Percentiles rank a stretch among this genome's conserved stretches.
These are phyloP conservation scores for Epichloe sylvatica DNA, from an alignment of 2,329 filamentous ascomycete species.

Conservation along the genomic window DNA sequence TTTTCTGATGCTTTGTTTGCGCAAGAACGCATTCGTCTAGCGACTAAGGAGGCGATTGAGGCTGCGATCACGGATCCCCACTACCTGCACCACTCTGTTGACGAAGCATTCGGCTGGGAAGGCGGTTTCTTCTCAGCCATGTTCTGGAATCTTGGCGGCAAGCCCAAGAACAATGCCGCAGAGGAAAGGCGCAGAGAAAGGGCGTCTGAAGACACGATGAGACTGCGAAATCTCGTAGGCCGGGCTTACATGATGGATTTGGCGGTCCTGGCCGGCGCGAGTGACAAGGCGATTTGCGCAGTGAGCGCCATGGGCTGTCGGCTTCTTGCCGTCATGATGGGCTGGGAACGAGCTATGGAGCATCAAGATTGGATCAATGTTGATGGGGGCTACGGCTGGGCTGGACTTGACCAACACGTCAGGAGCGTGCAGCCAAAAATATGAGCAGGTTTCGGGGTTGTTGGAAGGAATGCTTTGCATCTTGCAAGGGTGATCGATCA, in stretches of 20 bases:
- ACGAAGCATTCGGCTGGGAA: slow-evolving; percentile 73
- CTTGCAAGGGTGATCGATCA: too few species aligned
- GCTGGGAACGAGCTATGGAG: slow-evolving; percentile 56
- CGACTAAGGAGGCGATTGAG: slow-evolving; percentile 42
- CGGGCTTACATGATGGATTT: slow-evolving; percentile 74
- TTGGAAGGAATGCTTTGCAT: not conserved
- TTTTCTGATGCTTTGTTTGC: slow-evolving; percentile 45
- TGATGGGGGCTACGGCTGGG: slow-evolving; percentile 57
- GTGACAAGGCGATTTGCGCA: slow-evolving; percentile 61
- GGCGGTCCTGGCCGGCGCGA: slow-evolving; percentile 53
- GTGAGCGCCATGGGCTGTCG: slow-evolving; percentile 62
- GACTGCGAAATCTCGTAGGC: slow-evolving; percentile 59
- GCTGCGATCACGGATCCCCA: slow-evolving; percentile 28
- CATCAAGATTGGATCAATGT: slow-evolving; percentile 60
- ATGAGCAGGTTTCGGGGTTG: not conserved
- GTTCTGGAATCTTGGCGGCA: slow-evolving; percentile 61
- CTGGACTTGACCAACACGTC: slow-evolving; percentile 25
- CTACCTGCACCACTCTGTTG: slow-evolving; percentile 51
- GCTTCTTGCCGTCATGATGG: slow-evolving; percentile 72
- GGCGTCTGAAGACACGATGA: slow-evolving; percentile 41
- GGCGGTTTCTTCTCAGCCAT: slow-evolving; percentile 72
- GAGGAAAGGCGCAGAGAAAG: slow-evolving; percentile 13
- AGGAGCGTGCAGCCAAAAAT: not conserved
- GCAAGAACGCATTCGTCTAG: slow-evolving; percentile 64
- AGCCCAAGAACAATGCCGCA: slow-evolving; percentile 27